Base-by-base conservation (phyloP, 2,329 filamentous ascomycete species). In the Alternaria burnsii region DNA sequence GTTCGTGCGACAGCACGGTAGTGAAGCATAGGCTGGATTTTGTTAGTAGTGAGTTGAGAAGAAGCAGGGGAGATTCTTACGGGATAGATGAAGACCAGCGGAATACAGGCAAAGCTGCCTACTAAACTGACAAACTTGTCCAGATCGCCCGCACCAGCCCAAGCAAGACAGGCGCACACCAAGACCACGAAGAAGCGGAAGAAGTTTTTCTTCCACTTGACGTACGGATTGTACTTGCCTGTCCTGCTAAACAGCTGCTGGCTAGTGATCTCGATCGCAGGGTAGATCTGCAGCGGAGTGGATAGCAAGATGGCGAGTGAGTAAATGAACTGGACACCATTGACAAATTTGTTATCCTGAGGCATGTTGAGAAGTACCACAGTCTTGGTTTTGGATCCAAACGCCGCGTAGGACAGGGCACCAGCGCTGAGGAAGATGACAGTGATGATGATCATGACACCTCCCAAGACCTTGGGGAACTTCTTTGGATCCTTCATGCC, bases 181-280 rank as follows among this genome's bases (percentile, higher is more conserved):
- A 92, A 87, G 52, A 98, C 95, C 64, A 97, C 88, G 75, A 94
- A 89, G 84, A 98, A 99, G 55, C 95, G 90, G 83, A 97, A 99
- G 34, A 91, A 83, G 71, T 99, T 99, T 88, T 99, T 99, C 85
- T 98, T 92, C 95, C 95, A 99, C 83, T 99, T 99, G 84, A 99
- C 97, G 76, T 92, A 95, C 0, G 93, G 94, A 76, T 98, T 97
- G 82, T 97, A 97, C 81, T 99, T 99, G 70, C 95, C 94, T 64
- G 93, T 97, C 75, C 91, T 87, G 24, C 92, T 97, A 79, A 98
- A 99, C 7, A 98, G 85, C 68, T 93, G 93, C 71, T 97, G 97
- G 80, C 97, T 94, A 34, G 92, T 93, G 73, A 99, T 99, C 75
- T 94, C 91, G 73, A 99, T 98, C 43, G 95, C 95, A 0, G 95